phyloP scores from a whole-genome alignment of 1,284 basidiomycete species.

The Ustilago cynodontis region DNA sequence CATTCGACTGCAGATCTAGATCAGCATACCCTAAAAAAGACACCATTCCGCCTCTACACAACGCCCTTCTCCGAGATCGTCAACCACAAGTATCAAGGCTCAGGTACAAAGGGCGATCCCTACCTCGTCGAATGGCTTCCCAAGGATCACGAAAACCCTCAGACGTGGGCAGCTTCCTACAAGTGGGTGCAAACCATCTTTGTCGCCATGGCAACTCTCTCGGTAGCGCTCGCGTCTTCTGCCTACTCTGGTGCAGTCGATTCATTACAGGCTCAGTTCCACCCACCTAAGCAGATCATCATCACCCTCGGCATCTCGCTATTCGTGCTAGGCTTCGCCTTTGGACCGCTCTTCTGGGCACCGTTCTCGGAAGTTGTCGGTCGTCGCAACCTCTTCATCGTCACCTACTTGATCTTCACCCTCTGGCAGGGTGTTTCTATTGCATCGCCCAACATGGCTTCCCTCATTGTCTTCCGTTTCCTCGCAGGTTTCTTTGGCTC shows the following conservation, averaged over 20 bases:
- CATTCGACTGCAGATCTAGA: conserved; percentile 19
- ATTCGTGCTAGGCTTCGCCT: conserved; percentile 77
- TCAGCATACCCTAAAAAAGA: conserved; percentile 42
- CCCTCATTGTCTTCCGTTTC: conserved; percentile 79
- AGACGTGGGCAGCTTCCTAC: conserved; percentile 26
- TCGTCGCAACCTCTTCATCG: conserved; percentile 78
- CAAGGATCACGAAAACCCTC: conserved; percentile 57
- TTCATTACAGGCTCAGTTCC: conserved; percentile 49
- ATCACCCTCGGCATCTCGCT: conserved; percentile 73
- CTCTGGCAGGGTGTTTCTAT: conserved; percentile 79
- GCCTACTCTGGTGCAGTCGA: conserved; percentile 60
- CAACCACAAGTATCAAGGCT: conserved; percentile 68
- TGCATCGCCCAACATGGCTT: conserved; percentile 76
- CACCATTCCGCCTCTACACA: conserved; percentile 57
- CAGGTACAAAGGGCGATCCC: conserved; percentile 70
- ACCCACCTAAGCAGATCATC: conserved; percentile 43
- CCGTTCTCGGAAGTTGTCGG: conserved; percentile 76
- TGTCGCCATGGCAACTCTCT: conserved; percentile 63
- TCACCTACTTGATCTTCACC: conserved; percentile 75
- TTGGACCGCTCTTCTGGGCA: conserved; percentile 74
- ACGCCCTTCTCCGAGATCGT: conserved; percentile 71
- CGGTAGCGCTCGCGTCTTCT: conserved; percentile 57
- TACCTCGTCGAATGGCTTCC: conserved; percentile 68
- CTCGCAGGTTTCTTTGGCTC: conserved; percentile 76
- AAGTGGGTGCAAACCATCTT: conserved; percentile 59